Conservation (phyloP, 1,284 basidiomycete species). For the Apiotrichum gamsii region DNA sequence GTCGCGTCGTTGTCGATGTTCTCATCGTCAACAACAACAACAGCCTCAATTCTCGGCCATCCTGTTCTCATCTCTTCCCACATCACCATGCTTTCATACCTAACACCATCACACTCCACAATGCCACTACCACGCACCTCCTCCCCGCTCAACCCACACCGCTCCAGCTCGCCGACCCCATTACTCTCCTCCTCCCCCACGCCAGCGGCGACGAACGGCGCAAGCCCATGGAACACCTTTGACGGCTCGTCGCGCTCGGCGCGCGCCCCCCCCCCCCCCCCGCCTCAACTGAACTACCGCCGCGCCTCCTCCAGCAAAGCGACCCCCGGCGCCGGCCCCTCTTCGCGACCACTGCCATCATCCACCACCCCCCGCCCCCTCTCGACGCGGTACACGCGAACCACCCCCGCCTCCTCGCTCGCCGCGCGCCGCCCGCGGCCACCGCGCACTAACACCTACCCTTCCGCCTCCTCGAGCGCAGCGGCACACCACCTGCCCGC, state of each 20-base stretch:
- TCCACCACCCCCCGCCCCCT: conserved; percentile 3
- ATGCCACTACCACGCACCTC: conserved; percentile 19
- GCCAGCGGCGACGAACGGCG: conserved; percentile 19
- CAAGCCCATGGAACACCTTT: conserved; percentile 6
- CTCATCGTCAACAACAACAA: no score
- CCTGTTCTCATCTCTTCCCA: background rate
- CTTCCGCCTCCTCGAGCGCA: no score
- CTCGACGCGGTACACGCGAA: conserved; percentile 16
- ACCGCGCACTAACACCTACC: no score
- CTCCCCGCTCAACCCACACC: conserved; percentile 36
- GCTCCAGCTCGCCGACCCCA: conserved; percentile 16
- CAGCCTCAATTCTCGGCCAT: no score
- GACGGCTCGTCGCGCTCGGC: conserved; percentile 5
- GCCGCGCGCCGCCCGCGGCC: conserved; percentile 1
- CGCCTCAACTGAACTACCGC: background rate
- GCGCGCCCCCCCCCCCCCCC: background rate
- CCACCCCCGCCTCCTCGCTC: conserved; percentile 2
- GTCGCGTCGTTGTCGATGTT: no score
- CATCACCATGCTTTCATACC: conserved; percentile 10
- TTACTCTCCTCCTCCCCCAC: conserved; percentile 19
- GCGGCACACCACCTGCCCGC: background rate
- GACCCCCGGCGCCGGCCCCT: conserved; percentile 4
- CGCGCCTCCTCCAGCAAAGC: background rate
- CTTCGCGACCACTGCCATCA: background rate
- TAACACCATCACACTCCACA: conserved; percentile 1